Base-by-base conservation (phyloP, 805 yeast genomes). In the Priceomyces melissophilus region DNA sequence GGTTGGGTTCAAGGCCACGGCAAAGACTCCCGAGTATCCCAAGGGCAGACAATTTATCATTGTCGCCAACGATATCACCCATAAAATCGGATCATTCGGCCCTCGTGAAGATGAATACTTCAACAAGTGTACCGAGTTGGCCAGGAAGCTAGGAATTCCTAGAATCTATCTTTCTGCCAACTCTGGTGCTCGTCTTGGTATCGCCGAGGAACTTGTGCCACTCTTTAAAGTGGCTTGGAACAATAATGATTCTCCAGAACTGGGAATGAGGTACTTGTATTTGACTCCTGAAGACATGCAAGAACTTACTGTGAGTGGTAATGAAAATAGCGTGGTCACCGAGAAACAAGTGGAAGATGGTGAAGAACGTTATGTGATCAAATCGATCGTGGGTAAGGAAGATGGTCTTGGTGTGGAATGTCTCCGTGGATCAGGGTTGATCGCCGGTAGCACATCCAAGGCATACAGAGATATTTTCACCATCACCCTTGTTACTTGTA, bases 361-460 rank as follows among this genome's bases (percentile, higher is more conserved):
- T 45, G 85, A 87, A 61, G 84, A 78, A 44, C 81, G 97, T 59
- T 76, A 79, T 59, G 76, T 85, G 54, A 87, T 93, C 60, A 86
- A 79, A 46, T 79, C 95, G 31, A 81, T 93, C 54, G 78, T 93
- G 60, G 98, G 98, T 71, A 81, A 86, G 44, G 96, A 90, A 62
- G 96, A 93, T 51, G 98, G 98, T 39, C 73, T 95, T 47, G 99
- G 99, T 73, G 99, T 93, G 45, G 99, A 93, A 69, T 93, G 96
- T 78, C 81, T 93, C 67, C 82, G 83, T 69, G 99, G 99, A 30
- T 91, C 98, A 41, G 99, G 98, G 71, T 76, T 93, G 59, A 93
- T 93, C 70, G 99, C 99, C 15, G 99, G 99, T 68, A 96, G 96
- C 23, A 93, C 99, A 35, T 87, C 97, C 10, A 83, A 88, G 63